These are phyloP conservation scores for Nannochloris sp. DNA, from an alignment of 139 green algal genomes.

Conservation along the genomic window DNA sequence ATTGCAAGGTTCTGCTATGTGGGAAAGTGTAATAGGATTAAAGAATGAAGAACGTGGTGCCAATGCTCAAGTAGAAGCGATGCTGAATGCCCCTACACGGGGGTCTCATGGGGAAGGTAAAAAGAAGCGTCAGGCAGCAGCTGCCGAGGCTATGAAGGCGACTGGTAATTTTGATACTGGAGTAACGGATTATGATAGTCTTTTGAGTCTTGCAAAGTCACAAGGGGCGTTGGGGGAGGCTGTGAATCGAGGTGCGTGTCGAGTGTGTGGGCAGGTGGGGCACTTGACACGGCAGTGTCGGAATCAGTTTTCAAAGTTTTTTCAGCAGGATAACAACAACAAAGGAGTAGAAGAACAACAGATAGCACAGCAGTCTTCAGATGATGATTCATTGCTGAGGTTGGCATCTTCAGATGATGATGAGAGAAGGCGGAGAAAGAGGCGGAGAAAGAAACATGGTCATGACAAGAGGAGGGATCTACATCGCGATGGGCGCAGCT, in stretches of 20 bases:
- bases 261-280: constrained; percentile 69
- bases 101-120: constrained; percentile 25
- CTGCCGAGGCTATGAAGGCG: constrained; percentile 50
- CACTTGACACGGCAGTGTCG: constrained; percentile 85
- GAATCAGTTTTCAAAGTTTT: constrained; percentile 44
- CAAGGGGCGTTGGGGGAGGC: constrained; percentile 47
- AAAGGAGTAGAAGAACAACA: background rate
- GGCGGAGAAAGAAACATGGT: constrained; percentile 13
- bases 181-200: constrained; percentile 51
- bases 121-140: constrained; percentile 41
- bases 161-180: constrained; percentile 57
- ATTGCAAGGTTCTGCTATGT: constrained; percentile 70
- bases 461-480: background rate
- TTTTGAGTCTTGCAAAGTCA: constrained; percentile 59
- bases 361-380: background rate
- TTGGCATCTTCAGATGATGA: constrained; percentile 18
- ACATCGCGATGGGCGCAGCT: no score
- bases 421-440: constrained; percentile 17
- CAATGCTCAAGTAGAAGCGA: constrained; percentile 62
- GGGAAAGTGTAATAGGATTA: constrained; percentile 70
- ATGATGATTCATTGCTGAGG: background rate
- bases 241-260: constrained; percentile 60
- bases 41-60: constrained; percentile 40
- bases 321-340: background rate
- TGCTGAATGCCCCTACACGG: constrained; percentile 53